Conservation (phyloP, 2,329 filamentous ascomycete species). For the Hypocreales sp. region DNA sequence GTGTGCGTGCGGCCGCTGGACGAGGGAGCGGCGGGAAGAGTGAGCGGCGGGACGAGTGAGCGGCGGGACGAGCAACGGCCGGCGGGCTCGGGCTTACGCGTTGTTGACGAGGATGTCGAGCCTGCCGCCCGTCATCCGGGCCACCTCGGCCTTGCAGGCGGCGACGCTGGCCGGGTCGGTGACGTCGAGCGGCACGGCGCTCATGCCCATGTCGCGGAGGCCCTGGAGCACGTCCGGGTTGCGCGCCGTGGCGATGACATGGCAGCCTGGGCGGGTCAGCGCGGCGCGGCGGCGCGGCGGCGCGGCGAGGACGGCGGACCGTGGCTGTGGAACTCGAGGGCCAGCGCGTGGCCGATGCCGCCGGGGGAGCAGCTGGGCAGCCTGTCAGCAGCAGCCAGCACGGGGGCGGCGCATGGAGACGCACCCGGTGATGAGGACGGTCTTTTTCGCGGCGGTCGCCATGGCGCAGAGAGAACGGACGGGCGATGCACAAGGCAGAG, state of each 20-base stretch:
- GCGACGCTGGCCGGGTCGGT: conserved; percentile 34
- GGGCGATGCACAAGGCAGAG: too few species aligned
- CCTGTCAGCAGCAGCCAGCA: neutral
- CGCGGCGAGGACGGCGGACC: conserved; percentile 17
- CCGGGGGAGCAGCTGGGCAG: conserved; percentile 36
- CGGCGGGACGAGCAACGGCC: too few species aligned
- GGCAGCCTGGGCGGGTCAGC: conserved; percentile 12
- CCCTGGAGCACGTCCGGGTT: conserved; percentile 29
- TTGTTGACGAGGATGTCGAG: conserved; percentile 47
- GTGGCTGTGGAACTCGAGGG: conserved; percentile 33
- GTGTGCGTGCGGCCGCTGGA: conserved; percentile 34
- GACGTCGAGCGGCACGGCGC: conserved; percentile 35
- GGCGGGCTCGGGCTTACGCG: conserved; percentile 24
- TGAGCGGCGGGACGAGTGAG: too few species aligned
- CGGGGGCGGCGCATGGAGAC: conserved; percentile 1
- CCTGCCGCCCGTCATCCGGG: conserved; percentile 30
- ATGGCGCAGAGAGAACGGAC: too few species aligned
- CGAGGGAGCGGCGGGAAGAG: too few species aligned
- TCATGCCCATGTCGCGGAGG: conserved; percentile 30
- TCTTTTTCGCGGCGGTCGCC: too few species aligned
- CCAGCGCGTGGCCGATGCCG: conserved; percentile 40
- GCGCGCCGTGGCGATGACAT: conserved; percentile 42
- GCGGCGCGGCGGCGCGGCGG: neutral
- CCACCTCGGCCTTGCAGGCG: conserved; percentile 28
- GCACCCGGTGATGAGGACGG: conserved; percentile 35